These are phyloP conservation scores for Pseudomicrostroma phylloplanum DNA, from an alignment of 1,284 basidiomycete species.

Conservation along the genomic window DNA sequence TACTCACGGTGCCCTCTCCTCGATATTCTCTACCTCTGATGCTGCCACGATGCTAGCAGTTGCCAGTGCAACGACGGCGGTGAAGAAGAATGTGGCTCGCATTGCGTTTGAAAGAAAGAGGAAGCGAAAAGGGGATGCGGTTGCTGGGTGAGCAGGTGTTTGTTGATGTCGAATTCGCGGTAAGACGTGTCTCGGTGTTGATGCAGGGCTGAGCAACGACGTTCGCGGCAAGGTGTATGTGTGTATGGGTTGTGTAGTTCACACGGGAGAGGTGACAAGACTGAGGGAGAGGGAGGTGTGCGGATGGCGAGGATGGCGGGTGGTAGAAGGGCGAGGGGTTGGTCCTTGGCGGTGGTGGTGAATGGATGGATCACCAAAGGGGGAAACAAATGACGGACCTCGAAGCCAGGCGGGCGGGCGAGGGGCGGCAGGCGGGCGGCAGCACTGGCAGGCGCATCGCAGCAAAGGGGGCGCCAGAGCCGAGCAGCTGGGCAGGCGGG, in stretches of 20 bases:
- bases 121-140: neutral
- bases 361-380: too few relatives aligned
- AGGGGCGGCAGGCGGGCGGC: too few relatives aligned
- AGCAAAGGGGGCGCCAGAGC: too few relatives aligned
- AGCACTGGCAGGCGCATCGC: too few relatives aligned
- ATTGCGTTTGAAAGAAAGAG: neutral
- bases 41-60: neutral
- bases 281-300: neutral
- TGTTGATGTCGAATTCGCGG: neutral
- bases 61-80: conserved; percentile 2
- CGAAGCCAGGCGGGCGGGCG: too few relatives aligned
- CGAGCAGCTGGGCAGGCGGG: too few relatives aligned
- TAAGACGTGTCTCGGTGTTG: neutral
- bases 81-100: neutral
- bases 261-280: neutral
- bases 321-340: conserved; percentile 12
- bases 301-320: conserved; percentile 1
- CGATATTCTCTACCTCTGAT: neutral
- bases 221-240: neutral
- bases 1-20: conserved; percentile 1
- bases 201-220: neutral
- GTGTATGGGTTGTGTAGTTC: neutral
- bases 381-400: too few relatives aligned
- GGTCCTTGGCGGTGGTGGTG: neutral
- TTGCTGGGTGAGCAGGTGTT: neutral